Base-by-base conservation (phyloP, 345 rosid species). In the Durio zibethinus region DNA sequence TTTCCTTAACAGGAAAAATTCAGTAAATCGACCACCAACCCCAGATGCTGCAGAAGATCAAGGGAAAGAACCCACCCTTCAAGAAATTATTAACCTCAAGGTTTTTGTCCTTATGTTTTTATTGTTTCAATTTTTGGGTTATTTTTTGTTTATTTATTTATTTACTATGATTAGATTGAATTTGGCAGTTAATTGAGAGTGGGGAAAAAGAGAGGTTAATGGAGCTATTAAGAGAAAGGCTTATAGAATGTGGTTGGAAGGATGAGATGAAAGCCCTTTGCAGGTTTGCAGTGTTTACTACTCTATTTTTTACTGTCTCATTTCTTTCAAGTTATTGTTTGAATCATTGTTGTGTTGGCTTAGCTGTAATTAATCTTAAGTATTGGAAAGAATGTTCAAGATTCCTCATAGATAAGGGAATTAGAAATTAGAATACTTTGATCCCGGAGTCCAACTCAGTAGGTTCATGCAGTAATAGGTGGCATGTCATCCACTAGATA, bases 181-280 rank as follows among this genome's bases (percentile, higher is more conserved):
- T 72, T 76, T 54, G 48, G 52, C 38, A 88, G 95, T 77, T 93
- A 81, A 86, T 85, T 56, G 92, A 93, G 85, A 91, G 90, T 52
- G 94, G 95, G 45, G 93, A 92, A 80, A 91, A 88, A 62, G 93
- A 93, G 78, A 80, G 84, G 36, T 77, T 88, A 14, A 92, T 81
- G 95, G 97, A 92, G 72, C 89, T 91, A 29, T 85, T 91, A 81
- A 86, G 91, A 69, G 92, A 93, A 70, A 88, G 87, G 82, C 89
- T 92, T 78, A 76, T 89, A 59, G 97, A 93, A 42, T 91, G 90
- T 79, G 97, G 94, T 25, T 89, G 97, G 97, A 89, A 85, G 79
- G 97, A 93, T 81, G 95, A 89, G 54, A 87, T 93, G 94, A 87
- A 85, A 76, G 84, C 89, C 74, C 90, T 87, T 78, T 91, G 95